Evolutionary conservation across 192 early-diverging fungal species (phyloP).

Genomic region (Backusella australiensis): DNA sequence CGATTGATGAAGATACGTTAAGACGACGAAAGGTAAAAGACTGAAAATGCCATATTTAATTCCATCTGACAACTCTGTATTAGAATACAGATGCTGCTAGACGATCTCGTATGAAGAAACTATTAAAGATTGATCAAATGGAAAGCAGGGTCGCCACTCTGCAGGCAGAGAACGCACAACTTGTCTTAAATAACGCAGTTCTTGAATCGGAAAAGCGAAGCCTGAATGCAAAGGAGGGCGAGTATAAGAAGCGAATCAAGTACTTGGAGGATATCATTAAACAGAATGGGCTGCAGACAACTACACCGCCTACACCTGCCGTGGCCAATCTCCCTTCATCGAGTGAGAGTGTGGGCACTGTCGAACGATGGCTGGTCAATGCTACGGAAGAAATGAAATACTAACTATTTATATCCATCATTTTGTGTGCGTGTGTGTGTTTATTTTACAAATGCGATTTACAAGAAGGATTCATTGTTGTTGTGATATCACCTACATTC

Average conservation of each 20-base stretch:
- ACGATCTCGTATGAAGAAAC: constrained; percentile 82
- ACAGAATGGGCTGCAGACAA: background rate
- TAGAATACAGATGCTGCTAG: constrained; percentile 92
- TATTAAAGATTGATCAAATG: constrained; percentile 74
- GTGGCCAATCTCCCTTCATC: background rate
- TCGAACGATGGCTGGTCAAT: background rate
- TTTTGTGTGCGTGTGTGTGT: too few relatives aligned
- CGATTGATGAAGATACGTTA: constrained; percentile 33
- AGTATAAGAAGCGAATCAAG: constrained; percentile 30
- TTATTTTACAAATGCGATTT: too few relatives aligned
- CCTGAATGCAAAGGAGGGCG: constrained; percentile 23
- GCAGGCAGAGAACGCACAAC: constrained; percentile 72
- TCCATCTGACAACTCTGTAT: too few relatives aligned
- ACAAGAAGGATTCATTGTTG: too few relatives aligned
- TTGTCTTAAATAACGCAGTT: constrained; percentile 35
- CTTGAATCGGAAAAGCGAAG: constrained; percentile 33
- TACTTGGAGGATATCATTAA: constrained; percentile 28
- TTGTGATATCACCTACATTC: too few relatives aligned
- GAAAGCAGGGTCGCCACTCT: constrained; percentile 76
- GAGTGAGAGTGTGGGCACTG: background rate
- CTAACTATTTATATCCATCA: background rate
- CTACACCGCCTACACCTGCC: background rate
- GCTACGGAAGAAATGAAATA: background rate
- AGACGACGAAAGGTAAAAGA: constrained; percentile 27
- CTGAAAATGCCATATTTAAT: too few relatives aligned